Evolutionary conservation across 495 filamentous ascomycete genomes (phyloP), one percentile per base, ranked within the genome.

Genomic region (Lophium mytilinum): DNA sequence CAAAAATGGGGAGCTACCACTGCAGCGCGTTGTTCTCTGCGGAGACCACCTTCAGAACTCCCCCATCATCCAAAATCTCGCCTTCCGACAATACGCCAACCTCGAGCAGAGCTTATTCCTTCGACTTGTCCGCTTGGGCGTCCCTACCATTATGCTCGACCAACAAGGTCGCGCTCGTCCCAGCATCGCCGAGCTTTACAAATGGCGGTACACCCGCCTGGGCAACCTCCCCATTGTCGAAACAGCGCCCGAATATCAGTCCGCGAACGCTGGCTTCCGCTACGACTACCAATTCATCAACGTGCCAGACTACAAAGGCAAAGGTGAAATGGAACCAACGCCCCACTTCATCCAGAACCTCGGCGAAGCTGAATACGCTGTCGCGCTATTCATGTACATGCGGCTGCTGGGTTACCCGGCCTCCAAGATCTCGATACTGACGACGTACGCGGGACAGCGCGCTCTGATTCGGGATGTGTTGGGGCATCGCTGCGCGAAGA

Each of bases 251-350:
- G 89, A 95, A 60, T 99, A 90, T 72, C 76, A 81, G 57, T 78
- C 73, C 37, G 90, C 90, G 34, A 99, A 99, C 72, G 83, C 93
- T 40, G 93, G 93, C 9, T 94, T 99, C 75, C 78, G 80, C 55
- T 89, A 88, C 71, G 91, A 96, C 50, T 96, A 93, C 69, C 93
- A 99, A 65, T 97, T 99, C 72, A 92, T 99, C 76, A 82, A 96
- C 62, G 91, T 99, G 1, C 83, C 85, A 14, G 90, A 97, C 65
- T 96, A 96, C 72, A 95, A 95, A 69, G 90, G 89, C 56, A 75
- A 73, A 39, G 94, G 94, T 50, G 93, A 99, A 72, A 79, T 79
- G 15, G 89, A 96, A 66, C 93, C 93, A 2, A 87, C 83, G n/a
- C 90, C 91, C 39, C 92, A 99, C 71, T 97, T 96, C 69, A 86